Conservation (phyloP, 345 rosid species). For the Populus euphratica region DNA sequence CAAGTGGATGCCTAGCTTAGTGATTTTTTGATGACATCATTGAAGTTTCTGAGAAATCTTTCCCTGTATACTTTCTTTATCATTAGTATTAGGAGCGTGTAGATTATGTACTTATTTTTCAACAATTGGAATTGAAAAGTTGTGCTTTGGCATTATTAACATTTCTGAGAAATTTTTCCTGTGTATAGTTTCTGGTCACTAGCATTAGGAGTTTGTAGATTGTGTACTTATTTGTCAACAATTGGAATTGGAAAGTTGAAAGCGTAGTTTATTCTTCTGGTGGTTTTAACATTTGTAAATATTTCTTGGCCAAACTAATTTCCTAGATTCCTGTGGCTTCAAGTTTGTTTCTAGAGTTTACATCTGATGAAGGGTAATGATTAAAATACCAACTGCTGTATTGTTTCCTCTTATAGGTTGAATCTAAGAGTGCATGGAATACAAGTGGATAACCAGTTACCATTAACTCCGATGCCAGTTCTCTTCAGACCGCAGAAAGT, state of each 20-base stretch:
- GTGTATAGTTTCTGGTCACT: background rate
- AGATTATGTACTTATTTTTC: background rate
- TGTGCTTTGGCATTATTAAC: background rate
- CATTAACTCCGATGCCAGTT: slow-evolving; percentile 90
- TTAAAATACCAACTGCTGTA: background rate
- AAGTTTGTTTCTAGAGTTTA: slow-evolving; percentile 2
- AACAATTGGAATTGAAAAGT: too few species aligned
- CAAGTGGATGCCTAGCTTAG: background rate
- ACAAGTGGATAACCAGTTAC: slow-evolving; percentile 97
- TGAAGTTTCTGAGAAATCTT: background rate
- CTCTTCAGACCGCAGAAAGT: slow-evolving; percentile 88
- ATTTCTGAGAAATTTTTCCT: background rate
- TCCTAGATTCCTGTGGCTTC: background rate
- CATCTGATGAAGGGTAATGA: background rate
- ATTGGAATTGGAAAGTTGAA: background rate
- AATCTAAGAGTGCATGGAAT: slow-evolving; percentile 73
- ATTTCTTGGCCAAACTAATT: background rate
- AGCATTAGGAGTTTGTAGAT: background rate
- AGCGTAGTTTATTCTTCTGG: background rate
- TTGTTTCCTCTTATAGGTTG: slow-evolving; percentile 49
- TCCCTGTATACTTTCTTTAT: background rate
- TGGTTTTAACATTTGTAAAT: background rate
- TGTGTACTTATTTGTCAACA: background rate
- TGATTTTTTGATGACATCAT: background rate
- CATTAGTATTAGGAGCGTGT: background rate